Base-by-base conservation (phyloP, 106 monocot genomes). In the Iris macrosiphon region DNA sequence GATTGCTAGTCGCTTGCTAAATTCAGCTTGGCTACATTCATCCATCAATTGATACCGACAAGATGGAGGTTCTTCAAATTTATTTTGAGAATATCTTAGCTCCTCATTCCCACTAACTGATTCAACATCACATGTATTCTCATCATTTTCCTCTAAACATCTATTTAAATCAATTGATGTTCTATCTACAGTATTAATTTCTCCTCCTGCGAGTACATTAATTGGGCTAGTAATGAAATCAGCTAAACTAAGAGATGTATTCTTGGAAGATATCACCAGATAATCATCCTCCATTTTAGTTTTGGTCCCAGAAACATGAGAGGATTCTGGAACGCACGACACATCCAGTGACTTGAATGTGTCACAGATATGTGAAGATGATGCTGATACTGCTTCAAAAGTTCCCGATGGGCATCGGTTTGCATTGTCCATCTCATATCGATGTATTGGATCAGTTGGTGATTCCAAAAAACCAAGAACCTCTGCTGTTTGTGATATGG, bases 261-360 rank as follows among this genome's bases (percentile, higher is more conserved):
- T 42, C 7, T 58, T 29, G 7, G 61, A 54, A 40, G 69, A 63
- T 35, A 60, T 33, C 24, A 14, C 39, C 18, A 10, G 31, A 61
- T 72, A 67, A 58, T 27, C 41, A 41, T 58, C 41, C 26, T 53
- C 52, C 8, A 49, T 43, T 16, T 37, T 58, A 32, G 27, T 48
- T 55, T 75, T 71, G 61, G 51, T 38, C 39, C 20, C 75, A 34
- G 67, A 48, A 44, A 69, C 30, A 21, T 78, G 55, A 49, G 62
- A 72, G 29, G 84, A 85, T 82, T 89, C 88, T 13, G 85, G 81
- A 44, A 76, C 65, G 40, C 55, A 76, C n/a, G 85, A 72, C 15
- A 76, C 37, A 52, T 69, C 69, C 39, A 66, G 75, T 39, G 60
- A 58, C 12, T 31, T 70, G 45, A 73, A 83, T 33, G 76, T 60